phyloP scores from a whole-genome alignment of 2,329 filamentous ascomycete genomes.

The Colletotrichum lupini region DNA sequence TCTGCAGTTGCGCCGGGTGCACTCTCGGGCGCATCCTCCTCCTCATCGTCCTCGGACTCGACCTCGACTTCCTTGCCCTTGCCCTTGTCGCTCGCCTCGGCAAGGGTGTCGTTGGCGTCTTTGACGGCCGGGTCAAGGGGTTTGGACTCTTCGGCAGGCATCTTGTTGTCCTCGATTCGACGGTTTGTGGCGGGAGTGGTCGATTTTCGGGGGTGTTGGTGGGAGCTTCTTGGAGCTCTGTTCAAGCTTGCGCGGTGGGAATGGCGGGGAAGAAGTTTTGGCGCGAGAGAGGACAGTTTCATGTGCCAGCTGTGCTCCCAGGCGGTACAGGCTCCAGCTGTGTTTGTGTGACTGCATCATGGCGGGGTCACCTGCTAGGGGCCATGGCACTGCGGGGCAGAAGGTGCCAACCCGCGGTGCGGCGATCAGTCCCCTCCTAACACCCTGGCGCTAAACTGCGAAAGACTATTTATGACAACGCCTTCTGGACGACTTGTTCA shows the following conservation, averaged over 20 bases:
- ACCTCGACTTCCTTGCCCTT: constrained; percentile 58
- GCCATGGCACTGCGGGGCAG: constrained; percentile 8
- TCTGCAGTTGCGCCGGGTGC: constrained; percentile 48
- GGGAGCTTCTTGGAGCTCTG: constrained; percentile 31
- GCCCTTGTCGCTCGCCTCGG: constrained; percentile 47
- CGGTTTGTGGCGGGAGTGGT: not conserved
- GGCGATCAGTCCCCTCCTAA: not conserved
- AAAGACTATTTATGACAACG: not conserved
- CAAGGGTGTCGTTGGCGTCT: constrained; percentile 55
- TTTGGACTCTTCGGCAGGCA: constrained; percentile 72
- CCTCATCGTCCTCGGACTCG: constrained; percentile 60
- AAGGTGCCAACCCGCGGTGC: not conserved
- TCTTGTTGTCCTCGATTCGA: constrained; percentile 36
- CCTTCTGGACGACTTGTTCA: not conserved
- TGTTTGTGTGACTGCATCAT: constrained; percentile 20
- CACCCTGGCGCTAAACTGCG: not conserved
- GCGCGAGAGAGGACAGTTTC: constrained; percentile 34
- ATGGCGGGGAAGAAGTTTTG: constrained; percentile 36
- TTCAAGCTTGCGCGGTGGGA: constrained; percentile 28
- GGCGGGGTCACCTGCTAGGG: constrained; percentile 26
- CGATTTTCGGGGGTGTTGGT: constrained; percentile 20
- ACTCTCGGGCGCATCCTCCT: constrained; percentile 51
- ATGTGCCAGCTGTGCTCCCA: constrained; percentile 11
- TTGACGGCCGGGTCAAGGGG: constrained; percentile 64
- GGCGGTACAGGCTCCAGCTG: constrained; percentile 7